phyloP scores from a whole-genome alignment of 2,329 filamentous ascomycete species.

The Fusarium staphyleae region DNA sequence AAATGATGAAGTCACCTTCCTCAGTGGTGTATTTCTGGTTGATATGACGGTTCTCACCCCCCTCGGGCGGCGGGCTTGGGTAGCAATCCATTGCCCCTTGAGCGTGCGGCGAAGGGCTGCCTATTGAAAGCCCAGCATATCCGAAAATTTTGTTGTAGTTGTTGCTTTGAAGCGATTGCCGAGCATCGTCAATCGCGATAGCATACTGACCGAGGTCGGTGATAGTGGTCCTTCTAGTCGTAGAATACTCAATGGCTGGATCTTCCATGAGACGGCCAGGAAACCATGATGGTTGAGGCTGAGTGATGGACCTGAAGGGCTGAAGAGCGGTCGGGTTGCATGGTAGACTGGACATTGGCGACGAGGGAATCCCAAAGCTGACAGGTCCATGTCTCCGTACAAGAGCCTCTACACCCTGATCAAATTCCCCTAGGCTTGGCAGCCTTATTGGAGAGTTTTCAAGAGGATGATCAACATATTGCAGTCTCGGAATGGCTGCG shows the following conservation, averaged over 20 bases:
- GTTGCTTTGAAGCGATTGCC: conserved; percentile 26
- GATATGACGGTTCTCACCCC: conserved; percentile 50
- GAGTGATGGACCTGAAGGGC: conserved; percentile 22
- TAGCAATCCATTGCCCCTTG: conserved; percentile 41
- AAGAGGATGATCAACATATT: conserved; percentile 26
- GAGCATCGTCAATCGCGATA: conserved; percentile 23
- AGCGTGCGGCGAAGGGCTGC: conserved; percentile 36
- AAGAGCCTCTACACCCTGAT: conserved; percentile 49
- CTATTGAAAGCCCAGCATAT: conserved; percentile 34
- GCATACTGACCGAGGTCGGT: conserved; percentile 28
- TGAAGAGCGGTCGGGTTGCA: conserved; percentile 37
- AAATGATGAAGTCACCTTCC: conserved; percentile 54
- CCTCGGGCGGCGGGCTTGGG: conserved; percentile 48
- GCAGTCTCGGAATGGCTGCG: conserved; percentile 37
- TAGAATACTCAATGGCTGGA: conserved; percentile 5
- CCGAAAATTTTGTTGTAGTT: conserved; percentile 32
- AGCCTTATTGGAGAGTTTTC: conserved; percentile 38
- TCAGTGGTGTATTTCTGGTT: conserved; percentile 55
- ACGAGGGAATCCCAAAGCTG: conserved; percentile 41
- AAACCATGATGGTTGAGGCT: conserved; percentile 26
- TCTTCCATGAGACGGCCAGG: conserved; percentile 19
- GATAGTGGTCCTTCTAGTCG: conserved; percentile 26
- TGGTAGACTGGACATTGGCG: conserved; percentile 39
- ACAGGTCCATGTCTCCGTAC: conserved; percentile 43
- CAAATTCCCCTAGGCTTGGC: conserved; percentile 49